These are phyloP conservation scores for Leccinum truebloodii DNA, from an alignment of 768 basidiomycete species.

Conservation along the genomic window DNA sequence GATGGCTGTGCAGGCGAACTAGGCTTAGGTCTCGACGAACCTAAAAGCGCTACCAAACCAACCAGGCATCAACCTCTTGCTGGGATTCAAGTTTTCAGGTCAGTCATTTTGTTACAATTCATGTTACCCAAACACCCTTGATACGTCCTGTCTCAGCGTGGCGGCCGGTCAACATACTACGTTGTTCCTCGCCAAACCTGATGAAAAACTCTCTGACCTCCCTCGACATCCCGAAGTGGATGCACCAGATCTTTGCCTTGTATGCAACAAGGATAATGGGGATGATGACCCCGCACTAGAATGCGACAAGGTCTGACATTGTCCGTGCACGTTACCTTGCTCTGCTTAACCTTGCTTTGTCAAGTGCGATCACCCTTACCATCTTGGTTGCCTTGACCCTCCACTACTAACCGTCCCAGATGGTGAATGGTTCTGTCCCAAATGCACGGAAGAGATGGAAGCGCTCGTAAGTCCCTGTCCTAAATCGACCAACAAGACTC, in stretches of 20 bases:
- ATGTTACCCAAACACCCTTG: neutral
- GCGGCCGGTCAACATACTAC: constrained; percentile 88
- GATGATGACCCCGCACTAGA: constrained; percentile 77
- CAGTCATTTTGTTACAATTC: constrained; percentile 45
- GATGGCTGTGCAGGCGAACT: constrained; percentile 60
- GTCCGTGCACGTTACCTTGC: neutral
- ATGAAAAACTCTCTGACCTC: constrained; percentile 72
- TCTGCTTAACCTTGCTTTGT: constrained; percentile 4
- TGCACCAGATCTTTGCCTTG: constrained; percentile 66
- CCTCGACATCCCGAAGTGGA: constrained; percentile 81
- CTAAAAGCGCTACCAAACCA: constrained; percentile 87
- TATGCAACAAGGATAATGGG: constrained; percentile 69
- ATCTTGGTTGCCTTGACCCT: constrained; percentile 77
- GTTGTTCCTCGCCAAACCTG: constrained; percentile 76
- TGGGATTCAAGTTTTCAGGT: constrained; percentile 73
- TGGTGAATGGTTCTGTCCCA: constrained; percentile 91
- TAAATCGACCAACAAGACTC: constrained; percentile 22
- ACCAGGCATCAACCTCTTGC: constrained; percentile 65
- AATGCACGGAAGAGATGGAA: constrained; percentile 62
- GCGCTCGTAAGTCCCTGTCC: constrained; percentile 35
- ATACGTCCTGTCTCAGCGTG: constrained; percentile 47
- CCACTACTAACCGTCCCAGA: constrained; percentile 77
- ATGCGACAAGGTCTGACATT: constrained; percentile 77
- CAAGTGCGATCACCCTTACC: constrained; percentile 90
- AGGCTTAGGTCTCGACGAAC: constrained; percentile 74